Evolutionary conservation across 2,329 filamentous ascomycete species (phyloP).

Genomic region (Nemania serpens): DNA sequence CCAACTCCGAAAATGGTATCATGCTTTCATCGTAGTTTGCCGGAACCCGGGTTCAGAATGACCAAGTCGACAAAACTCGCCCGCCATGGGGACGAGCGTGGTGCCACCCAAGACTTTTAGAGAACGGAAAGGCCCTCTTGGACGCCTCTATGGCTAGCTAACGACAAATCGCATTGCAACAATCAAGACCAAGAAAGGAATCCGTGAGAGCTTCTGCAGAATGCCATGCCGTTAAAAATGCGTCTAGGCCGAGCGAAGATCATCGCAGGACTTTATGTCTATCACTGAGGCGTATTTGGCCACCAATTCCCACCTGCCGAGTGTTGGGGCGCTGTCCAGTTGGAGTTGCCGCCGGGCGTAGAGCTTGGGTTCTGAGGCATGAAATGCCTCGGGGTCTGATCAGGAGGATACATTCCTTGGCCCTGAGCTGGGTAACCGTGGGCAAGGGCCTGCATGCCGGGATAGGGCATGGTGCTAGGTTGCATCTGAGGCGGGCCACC

Average conservation of each 20-base stretch:
- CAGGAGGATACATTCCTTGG: constrained; percentile 63
- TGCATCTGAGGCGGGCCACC: constrained; percentile 60
- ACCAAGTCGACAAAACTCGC: background rate
- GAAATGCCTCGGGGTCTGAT: constrained; percentile 68
- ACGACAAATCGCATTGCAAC: constrained; percentile 16
- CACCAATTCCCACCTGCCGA: constrained; percentile 63
- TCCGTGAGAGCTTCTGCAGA: constrained; percentile 3
- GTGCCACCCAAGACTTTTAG: constrained; percentile 13
- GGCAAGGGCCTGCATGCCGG: constrained; percentile 64
- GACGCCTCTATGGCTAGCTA: constrained; percentile 25
- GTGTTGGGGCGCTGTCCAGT: constrained; percentile 65
- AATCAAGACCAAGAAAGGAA: constrained; percentile 6
- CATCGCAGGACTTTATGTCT: background rate
- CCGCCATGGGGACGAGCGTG: background rate
- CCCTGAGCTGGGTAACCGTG: constrained; percentile 61
- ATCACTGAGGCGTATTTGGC: constrained; percentile 54
- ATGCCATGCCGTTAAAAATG: background rate
- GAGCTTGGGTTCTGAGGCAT: constrained; percentile 65
- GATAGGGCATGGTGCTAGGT: constrained; percentile 61
- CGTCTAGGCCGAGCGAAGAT: background rate
- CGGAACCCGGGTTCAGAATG: constrained; percentile 2
- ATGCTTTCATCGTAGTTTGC: background rate
- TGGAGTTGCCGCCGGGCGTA: constrained; percentile 55
- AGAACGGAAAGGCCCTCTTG: constrained; percentile 19
- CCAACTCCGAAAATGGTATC: constrained; percentile 17